Evolutionary conservation across 176 grass and related monocot genomes (phyloP).

Genomic region (Metroxylon sagu): DNA sequence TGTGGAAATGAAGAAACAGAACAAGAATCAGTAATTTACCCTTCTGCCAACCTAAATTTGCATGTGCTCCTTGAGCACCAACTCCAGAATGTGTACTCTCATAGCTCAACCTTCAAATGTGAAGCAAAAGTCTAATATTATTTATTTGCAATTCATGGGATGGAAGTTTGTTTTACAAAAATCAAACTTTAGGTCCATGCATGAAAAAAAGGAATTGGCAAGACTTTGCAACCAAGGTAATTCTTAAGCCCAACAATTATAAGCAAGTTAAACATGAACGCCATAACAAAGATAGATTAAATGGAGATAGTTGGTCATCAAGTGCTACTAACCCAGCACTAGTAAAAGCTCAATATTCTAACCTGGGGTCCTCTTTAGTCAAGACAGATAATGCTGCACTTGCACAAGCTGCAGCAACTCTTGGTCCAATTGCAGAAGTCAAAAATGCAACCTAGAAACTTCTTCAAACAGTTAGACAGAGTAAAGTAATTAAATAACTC

Average conservation of each 20-base stretch:
- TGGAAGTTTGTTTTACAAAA: too few relatives aligned
- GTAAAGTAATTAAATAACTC: neutral
- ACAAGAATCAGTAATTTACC: conserved; percentile 21
- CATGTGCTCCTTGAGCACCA: conserved; percentile 31
- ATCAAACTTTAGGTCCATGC: too few relatives aligned
- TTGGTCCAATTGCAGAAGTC: conserved; percentile 81
- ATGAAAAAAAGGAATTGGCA: too few relatives aligned
- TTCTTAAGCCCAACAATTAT: too few relatives aligned
- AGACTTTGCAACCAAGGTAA: too few relatives aligned
- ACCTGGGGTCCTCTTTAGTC: conserved; percentile 73
- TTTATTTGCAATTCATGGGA: neutral
- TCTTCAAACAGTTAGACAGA: too few relatives aligned
- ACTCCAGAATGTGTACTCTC: conserved; percentile 46
- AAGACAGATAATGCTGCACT: conserved; percentile 65
- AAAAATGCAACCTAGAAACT: conserved; percentile 74
- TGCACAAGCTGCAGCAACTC: conserved; percentile 89
- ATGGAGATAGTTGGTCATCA: too few relatives aligned
- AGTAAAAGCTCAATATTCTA: conserved; percentile 1
- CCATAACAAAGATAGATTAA: too few relatives aligned
- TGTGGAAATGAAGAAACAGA: neutral
- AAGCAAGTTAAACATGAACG: too few relatives aligned
- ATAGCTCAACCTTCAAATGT: conserved; percentile 42
- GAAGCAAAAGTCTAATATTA: conserved; percentile 2
- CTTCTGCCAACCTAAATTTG: conserved; percentile 32
- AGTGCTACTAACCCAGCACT: too few relatives aligned